Evolutionary conservation across 2,329 filamentous ascomycete species (phyloP), one percentile per base, ranked within the genome.

Genomic region (Diaporthe longicolla): DNA sequence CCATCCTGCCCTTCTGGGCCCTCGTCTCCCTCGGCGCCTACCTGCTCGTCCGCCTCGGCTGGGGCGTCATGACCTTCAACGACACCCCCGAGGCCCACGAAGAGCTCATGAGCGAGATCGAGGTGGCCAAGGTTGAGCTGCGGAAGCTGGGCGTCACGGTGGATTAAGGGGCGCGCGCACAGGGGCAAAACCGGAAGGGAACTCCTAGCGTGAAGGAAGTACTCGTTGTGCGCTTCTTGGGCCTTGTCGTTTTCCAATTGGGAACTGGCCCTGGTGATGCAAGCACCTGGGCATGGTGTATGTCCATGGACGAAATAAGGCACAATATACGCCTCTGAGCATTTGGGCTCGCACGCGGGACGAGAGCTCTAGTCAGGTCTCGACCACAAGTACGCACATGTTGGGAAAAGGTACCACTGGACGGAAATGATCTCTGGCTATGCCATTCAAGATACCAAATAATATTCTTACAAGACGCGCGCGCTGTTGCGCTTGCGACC

Each of bases 51-150:
- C 94, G 95, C 79, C 93, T 99, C 76, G 97, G 97, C 80, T 93
- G 92, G 87, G 97, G 97, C 77, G 94, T 99, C 79, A 89, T 98
- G 82, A 98, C 95, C 73, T 99, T 99, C 89, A 97, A 98, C 87
- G 95, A 98, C 84, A 95, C 97, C 65, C 95, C 96, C 71, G 90
- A 94, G 76, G 97, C 97, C 70, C 93, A 98, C 85, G 91, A 92
- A 82, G 95, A 98, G 85, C 87, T 99, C 79, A 95, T 97, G 89
- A 87, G 86, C 79, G 94, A 98, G 85, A 97, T 97, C 81, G 89
- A 94, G 76, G 78, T 92, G 83, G 94, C 94, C 76, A 93, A 93
- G 86, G 86, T 85, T 76, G 94, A 97, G 79, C 85, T 97, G 82
- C 90, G 90, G 81, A 87, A 87, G 74, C 90, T 93, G 82, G 94